phyloP scores from a whole-genome alignment of 2,329 filamentous ascomycete species.

The Cryphonectria naterciae region DNA sequence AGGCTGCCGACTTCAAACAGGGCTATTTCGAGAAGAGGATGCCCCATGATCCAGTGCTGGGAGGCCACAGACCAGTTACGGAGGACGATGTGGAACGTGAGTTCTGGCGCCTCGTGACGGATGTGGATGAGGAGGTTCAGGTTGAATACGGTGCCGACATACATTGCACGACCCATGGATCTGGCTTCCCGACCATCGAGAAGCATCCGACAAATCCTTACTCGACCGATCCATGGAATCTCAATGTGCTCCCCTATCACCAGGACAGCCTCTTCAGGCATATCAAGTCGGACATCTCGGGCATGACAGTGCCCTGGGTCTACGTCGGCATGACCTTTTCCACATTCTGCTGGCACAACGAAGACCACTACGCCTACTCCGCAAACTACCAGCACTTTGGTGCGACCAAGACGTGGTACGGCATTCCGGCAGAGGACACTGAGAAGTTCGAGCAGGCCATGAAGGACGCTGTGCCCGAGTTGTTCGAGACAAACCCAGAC shows the following conservation, averaged over 20 bases:
- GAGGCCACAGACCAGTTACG: slow-evolving; percentile 78
- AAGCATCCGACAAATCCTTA: slow-evolving; percentile 86
- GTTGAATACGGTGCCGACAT: slow-evolving; percentile 99
- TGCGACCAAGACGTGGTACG: slow-evolving; percentile 98
- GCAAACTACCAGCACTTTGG: slow-evolving; percentile 99
- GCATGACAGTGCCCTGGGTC: slow-evolving; percentile 99
- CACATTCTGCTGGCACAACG: slow-evolving; percentile 99
- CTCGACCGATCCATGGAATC: slow-evolving; percentile 90
- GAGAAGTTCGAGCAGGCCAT: slow-evolving; percentile 96
- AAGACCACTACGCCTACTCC: slow-evolving; percentile 97
- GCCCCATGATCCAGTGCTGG: slow-evolving; percentile 82
- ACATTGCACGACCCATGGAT: slow-evolving; percentile 96
- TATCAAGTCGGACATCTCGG: slow-evolving; percentile 97
- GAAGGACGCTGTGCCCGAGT: slow-evolving; percentile 90
- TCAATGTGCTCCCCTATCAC: slow-evolving; percentile 89
- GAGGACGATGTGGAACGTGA: slow-evolving; percentile 96
- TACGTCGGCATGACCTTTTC: slow-evolving; percentile 99
- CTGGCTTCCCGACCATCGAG: slow-evolving; percentile 93
- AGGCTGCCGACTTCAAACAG: slow-evolving; percentile 92
- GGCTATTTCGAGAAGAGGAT: slow-evolving; percentile 90
- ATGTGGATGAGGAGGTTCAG: slow-evolving; percentile 92
- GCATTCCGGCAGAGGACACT: slow-evolving; percentile 90
- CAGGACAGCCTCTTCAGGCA: slow-evolving; percentile 92
- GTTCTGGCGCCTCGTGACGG: slow-evolving; percentile 95
- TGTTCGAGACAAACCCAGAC: slow-evolving; percentile 97